Evolutionary conservation across 225 moss, liverwort and hornwort species (phyloP), one percentile per base, ranked within the genome.

Genomic region (Pseudoscleropodium purum): DNA sequence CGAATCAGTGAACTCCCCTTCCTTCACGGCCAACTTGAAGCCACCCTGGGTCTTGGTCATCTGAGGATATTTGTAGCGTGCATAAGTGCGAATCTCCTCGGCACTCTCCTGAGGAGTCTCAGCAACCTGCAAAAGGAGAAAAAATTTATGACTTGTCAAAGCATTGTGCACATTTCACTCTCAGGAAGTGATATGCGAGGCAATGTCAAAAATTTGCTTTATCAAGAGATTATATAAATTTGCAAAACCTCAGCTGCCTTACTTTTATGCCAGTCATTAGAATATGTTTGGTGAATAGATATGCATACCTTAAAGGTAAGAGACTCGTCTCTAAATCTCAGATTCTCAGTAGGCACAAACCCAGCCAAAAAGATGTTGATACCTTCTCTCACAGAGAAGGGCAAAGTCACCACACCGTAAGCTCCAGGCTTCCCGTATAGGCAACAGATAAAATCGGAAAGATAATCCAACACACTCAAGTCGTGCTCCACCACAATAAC

Each of bases 401-500:
- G 98, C 64, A 98, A 91, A 26, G 98, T 98, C 83, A 98, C 98
- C 52, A 98, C 98, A 90, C 98, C 98, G 89, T 98, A 98, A 78
- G 97, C 98, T 87, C 98, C 98, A 90, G 98, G 97, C 85, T 98
- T 98, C 18, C 98, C 98, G 76, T 98, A 97, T 23, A 98, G 94
- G 86, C 98, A 98, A 94, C 98, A 98, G 83, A 98, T 98, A 79
- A 98, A 98, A 90, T 98, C 97, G 57, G 98, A 98, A 65, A 98
- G 91, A 90, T 98, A 98, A 87, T 98, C 98, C 90, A 97, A 89
- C 90, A 98, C 98, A 92, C 98, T 98, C 89, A 98, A 96, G 88
- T 98, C 97, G 91, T 98, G 98, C 95, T 98, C 98, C 95, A 98
- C 98, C 85, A 98, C 98, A 84, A 98, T 97, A 60, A 98, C 97